Percentiles rank a stretch among this genome's conserved stretches.
These are phyloP conservation scores for Cutaneotrichosporon sp. DNA, from an alignment of 1,284 basidiomycete genomes.

Conservation along the genomic window DNA sequence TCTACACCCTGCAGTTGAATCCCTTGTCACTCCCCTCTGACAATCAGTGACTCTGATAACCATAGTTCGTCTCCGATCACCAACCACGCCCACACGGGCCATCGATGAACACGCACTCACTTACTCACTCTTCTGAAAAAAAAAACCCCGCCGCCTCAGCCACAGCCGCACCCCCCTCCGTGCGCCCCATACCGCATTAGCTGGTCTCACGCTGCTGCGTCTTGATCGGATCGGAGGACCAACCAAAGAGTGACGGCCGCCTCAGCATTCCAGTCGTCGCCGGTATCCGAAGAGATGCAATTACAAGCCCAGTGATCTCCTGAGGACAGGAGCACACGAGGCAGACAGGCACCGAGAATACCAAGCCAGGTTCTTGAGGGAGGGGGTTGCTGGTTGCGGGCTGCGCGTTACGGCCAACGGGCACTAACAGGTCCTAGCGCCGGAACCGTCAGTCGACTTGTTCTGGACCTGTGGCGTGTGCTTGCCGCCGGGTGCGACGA, in stretches of 20 bases:
- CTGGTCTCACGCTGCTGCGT: not conserved
- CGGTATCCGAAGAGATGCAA: not conserved
- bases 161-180: not conserved
- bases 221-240: not conserved
- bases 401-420: not conserved
- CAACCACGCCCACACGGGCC: not conserved
- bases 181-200: constrained; percentile 1
- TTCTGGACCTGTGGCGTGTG: not conserved
- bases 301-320: not conserved
- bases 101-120: not conserved
- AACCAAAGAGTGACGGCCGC: too few relatives aligned
- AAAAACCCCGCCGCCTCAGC: not conserved
- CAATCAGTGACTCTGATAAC: not conserved
- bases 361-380: not conserved
- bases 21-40: not conserved
- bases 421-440: not conserved
- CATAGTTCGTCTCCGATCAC: not conserved
- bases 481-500: not conserved
- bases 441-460: not conserved
- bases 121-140: not conserved
- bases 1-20: not conserved
- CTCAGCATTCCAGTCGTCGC: not conserved
- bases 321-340: not conserved
- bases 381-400: too few relatives aligned
- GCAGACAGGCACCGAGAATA: not conserved